phyloP scores from a whole-genome alignment of 169 alveolate species.

The Eimeria sp. region DNA sequence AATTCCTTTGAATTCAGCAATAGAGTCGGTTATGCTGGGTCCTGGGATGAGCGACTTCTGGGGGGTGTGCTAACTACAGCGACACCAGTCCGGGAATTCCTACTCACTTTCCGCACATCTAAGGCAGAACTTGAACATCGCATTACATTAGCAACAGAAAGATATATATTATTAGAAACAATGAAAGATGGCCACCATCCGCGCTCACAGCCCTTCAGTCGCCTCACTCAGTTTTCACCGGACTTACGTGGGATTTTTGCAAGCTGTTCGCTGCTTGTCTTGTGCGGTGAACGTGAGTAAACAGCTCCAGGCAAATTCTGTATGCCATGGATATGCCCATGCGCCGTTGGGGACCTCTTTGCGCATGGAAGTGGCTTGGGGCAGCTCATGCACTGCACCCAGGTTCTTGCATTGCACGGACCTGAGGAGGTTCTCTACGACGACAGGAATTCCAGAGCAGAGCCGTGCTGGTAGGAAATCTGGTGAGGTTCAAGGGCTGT shows the following conservation, averaged over 20 bases:
- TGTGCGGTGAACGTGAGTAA: background rate
- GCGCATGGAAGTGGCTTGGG: background rate
- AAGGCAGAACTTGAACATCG: background rate
- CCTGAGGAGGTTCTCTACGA: background rate
- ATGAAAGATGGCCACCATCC: constrained; percentile 25
- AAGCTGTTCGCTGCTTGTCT: background rate
- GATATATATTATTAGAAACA: background rate
- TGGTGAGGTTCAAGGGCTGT: background rate
- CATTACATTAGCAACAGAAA: background rate
- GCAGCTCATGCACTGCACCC: background rate
- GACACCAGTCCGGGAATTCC: background rate
- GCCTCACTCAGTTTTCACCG: constrained; percentile 18
- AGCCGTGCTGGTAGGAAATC: background rate
- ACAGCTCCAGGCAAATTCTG: background rate
- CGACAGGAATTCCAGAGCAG: background rate
- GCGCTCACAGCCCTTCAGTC: background rate
- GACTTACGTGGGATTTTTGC: background rate
- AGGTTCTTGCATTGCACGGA: background rate
- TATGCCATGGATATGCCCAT: background rate
- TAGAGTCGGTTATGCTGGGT: background rate
- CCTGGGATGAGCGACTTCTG: background rate
- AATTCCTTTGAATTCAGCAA: background rate
- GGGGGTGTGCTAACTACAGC: background rate
- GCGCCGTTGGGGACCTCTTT: background rate
- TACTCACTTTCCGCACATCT: too few relatives aligned